Percentiles rank a stretch among this genome's conserved stretches.
Evolutionary conservation across 2,329 filamentous ascomycete genomes (phyloP).

Genomic region (Acrodontium crateriforme): DNA sequence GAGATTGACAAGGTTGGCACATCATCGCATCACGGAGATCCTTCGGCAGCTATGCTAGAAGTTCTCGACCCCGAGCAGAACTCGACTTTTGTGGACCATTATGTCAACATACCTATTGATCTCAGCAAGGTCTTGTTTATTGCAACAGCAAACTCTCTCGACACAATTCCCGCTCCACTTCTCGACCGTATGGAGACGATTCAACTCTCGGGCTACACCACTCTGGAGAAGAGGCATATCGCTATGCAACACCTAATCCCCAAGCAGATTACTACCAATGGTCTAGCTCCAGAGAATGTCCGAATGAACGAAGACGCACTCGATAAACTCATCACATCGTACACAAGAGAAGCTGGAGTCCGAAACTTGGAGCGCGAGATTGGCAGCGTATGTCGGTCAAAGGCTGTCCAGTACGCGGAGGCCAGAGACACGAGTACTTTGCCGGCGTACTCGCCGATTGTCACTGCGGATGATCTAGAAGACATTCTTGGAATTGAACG

Average conservation of each 20-base stretch:
- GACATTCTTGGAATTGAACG: slow-evolving; percentile 82
- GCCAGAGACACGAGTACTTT: slow-evolving; percentile 61
- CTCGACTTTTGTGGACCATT: slow-evolving; percentile 86
- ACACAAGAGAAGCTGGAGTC: slow-evolving; percentile 91
- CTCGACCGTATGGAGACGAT: slow-evolving; percentile 97
- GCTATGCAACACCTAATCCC: slow-evolving; percentile 86
- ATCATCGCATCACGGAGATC: slow-evolving; percentile 86
- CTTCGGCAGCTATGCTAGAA: slow-evolving; percentile 93
- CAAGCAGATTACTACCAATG: slow-evolving; percentile 87
- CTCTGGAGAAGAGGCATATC: slow-evolving; percentile 91
- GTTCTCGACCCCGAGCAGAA: slow-evolving; percentile 97
- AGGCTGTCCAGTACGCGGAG: slow-evolving; percentile 89
- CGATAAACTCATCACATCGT: slow-evolving; percentile 88
- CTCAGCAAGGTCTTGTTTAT: slow-evolving; percentile 95
- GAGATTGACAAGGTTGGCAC: slow-evolving; percentile 96
- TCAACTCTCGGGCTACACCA: slow-evolving; percentile 85
- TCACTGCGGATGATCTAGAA: slow-evolving; percentile 72
- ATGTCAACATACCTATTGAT: slow-evolving; percentile 89
- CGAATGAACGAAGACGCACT: slow-evolving; percentile 69
- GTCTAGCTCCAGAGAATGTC: slow-evolving; percentile 62
- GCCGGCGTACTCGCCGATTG: slow-evolving; percentile 52
- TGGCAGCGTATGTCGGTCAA: slow-evolving; percentile 82
- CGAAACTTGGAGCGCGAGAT: slow-evolving; percentile 94
- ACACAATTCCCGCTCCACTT: slow-evolving; percentile 87
- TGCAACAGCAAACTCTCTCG: slow-evolving; percentile 85